Conservation (phyloP, 352 stramenopile species). For the Globisporangium cederbergense region DNA sequence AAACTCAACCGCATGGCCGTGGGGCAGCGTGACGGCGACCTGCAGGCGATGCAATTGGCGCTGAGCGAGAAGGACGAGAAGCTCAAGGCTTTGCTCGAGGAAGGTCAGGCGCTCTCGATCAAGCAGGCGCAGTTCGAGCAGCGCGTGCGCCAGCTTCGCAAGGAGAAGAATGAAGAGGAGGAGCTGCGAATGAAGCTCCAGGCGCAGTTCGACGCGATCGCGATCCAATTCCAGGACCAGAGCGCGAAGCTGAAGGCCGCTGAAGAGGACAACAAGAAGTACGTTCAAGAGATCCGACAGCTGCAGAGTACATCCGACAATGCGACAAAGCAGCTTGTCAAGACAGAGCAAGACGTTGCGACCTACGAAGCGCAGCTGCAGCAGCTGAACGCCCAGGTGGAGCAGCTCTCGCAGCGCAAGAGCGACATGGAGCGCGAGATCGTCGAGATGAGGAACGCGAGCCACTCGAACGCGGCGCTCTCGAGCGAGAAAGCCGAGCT, state of each 20-base stretch:
- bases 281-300: conserved; percentile 34
- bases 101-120: conserved; percentile 71
- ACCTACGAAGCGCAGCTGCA: conserved; percentile 21
- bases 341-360: conserved; percentile 24
- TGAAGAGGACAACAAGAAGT: conserved; percentile 50
- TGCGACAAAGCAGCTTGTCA: conserved; percentile 28
- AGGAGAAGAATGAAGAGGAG: conserved; percentile 79
- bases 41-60: conserved; percentile 58
- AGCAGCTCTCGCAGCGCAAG: conserved; percentile 31
- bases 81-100: conserved; percentile 60
- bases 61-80: conserved; percentile 74
- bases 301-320: conserved; percentile 21
- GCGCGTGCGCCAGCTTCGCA: conserved; percentile 58
- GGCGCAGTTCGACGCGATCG: conserved; percentile 45
- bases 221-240: conserved; percentile 45
- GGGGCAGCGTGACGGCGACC: conserved; percentile 36
- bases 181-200: conserved; percentile 51
- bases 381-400: conserved; percentile 23
- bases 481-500: conserved; percentile 53
- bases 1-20: conserved; percentile 47
- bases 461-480: conserved; percentile 45
- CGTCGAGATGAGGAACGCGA: conserved; percentile 34
- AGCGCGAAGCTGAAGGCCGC: conserved; percentile 37
- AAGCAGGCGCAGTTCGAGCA: conserved; percentile 78
- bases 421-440: conserved; percentile 35